A percentile compares a stretch with the other conserved stretches of the same genome.
Evolutionary conservation across 2,329 filamentous ascomycete genomes (phyloP).

Genomic region (Apiospora pterosperma): DNA sequence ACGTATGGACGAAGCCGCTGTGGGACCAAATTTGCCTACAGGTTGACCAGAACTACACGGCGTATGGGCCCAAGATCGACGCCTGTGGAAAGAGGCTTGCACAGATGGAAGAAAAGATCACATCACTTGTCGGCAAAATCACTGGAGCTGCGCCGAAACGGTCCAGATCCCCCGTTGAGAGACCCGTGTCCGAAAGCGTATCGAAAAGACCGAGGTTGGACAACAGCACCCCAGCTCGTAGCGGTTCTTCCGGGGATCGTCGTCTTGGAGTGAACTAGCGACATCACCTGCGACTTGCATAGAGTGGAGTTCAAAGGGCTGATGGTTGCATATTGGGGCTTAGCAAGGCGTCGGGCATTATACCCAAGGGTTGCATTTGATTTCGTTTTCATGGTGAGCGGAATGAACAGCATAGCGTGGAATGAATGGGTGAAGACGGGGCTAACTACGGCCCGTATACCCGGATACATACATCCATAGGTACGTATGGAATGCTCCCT

Average conservation of each 20-base stretch:
- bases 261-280: not conserved
- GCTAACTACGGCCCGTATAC: not conserved
- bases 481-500: not conserved
- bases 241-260: not conserved
- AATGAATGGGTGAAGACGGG: not conserved
- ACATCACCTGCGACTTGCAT: not conserved
- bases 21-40: not conserved
- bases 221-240: not conserved
- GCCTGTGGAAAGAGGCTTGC: not conserved
- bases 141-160: not conserved
- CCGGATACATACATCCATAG: not conserved
- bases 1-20: constrained; percentile 3
- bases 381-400: too few species aligned
- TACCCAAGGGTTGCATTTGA: not conserved
- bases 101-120: not conserved
- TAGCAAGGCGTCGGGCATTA: not conserved
- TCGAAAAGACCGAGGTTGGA: not conserved
- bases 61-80: not conserved
- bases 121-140: not conserved
- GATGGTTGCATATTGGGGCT: not conserved
- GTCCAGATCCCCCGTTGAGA: not conserved
- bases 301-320: not conserved
- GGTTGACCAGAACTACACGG: not conserved
- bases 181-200: not conserved
- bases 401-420: not conserved